Evolutionary conservation across 2,329 filamentous ascomycete species (phyloP), one percentile per base, ranked within the genome.

Genomic region (Colletotrichum orbiculare): DNA sequence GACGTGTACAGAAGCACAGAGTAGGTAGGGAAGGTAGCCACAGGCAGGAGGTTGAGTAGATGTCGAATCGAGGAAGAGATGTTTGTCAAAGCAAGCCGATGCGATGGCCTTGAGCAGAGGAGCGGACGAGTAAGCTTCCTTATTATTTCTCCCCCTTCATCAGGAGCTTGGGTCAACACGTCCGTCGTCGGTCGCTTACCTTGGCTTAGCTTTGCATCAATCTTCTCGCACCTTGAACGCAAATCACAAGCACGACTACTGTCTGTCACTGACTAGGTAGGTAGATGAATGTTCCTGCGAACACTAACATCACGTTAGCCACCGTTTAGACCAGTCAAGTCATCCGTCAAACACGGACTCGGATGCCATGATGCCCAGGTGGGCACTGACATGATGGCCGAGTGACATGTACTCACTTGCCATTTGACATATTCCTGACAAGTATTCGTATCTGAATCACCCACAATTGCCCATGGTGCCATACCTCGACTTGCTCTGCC

Each of bases 301-400:
- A 58, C 50, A 43, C 56, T 17, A 56, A 41, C 50, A n/a, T 8
- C 34, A 55, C 15, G 38, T 9, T 46, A 17, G 8, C n/a, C 34
- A 11, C 47, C 41, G 12, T 12, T n/a, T 38, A 50, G 48, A 9
- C 25, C 25, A 42, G 52, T 65, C 46, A 46, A 10, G 57, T 65
- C 62, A 56, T 25, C 50, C 59, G 59, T 61, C 59, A 56, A 55
- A 33, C 41, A 42, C 56, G 58, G 35, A 34, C 54, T 48, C 39
- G 17, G 46, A 46, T 61, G 45, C 37, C 46, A 61, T 35, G 46
- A 37, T 50, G 39, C 45, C 56, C 49, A 13, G 15, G 15, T 17
- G 34, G 42, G 52, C 63, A 57, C 57, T 66, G 63, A 66, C 58
- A 53, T 56, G 62, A 62, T 65, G 15, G 49, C 46, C 42, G 33